These are phyloP conservation scores for Hansfordia pulvinata DNA, from an alignment of 2,329 filamentous ascomycete species.

Conservation along the genomic window DNA sequence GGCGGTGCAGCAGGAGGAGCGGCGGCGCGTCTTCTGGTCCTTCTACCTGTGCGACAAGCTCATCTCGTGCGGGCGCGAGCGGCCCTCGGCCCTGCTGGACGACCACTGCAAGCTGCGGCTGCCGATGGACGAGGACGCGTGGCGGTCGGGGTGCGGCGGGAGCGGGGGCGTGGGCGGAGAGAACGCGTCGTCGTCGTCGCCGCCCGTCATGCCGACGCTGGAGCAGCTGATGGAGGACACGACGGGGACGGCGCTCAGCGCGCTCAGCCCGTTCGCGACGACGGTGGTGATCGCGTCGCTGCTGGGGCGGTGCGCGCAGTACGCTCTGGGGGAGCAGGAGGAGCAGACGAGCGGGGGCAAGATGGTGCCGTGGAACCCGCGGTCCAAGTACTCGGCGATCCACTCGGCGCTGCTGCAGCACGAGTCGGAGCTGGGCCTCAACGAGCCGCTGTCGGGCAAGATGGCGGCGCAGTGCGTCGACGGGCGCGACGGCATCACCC, in stretches of 20 bases:
- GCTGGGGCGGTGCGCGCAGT: constrained; percentile 16
- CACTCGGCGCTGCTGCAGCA: constrained; percentile 16
- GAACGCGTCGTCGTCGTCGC: not conserved
- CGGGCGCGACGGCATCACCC: constrained; percentile 1
- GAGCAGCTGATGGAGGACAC: constrained; percentile 2
- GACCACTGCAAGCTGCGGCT: constrained; percentile 17
- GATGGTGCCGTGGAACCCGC: constrained; percentile 21
- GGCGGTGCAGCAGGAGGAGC: constrained; percentile 16
- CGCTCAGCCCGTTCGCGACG: constrained; percentile 11
- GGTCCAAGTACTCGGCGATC: constrained; percentile 18
- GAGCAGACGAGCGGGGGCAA: no score
- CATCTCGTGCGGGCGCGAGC: constrained; percentile 19
- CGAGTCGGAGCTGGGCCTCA: constrained; percentile 11
- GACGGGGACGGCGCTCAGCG: not conserved
- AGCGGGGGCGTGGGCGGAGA: no score
- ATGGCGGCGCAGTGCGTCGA: no score
- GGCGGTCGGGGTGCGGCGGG: constrained; percentile 8
- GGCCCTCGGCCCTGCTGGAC: constrained; percentile 19
- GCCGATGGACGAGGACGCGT: constrained; percentile 10
- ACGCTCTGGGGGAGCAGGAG: constrained; percentile 10
- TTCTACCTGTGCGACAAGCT: constrained; percentile 22
- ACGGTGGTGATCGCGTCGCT: constrained; percentile 18
- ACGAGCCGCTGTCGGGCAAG: no score
- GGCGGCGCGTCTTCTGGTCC: constrained; percentile 22
- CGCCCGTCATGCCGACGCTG: constrained; percentile 6